A percentile compares a stretch with the other conserved stretches of the same genome.
Evolutionary conservation across 129 eudicot species (phyloP).

Genomic region (Flaveria trinervia): DNA sequence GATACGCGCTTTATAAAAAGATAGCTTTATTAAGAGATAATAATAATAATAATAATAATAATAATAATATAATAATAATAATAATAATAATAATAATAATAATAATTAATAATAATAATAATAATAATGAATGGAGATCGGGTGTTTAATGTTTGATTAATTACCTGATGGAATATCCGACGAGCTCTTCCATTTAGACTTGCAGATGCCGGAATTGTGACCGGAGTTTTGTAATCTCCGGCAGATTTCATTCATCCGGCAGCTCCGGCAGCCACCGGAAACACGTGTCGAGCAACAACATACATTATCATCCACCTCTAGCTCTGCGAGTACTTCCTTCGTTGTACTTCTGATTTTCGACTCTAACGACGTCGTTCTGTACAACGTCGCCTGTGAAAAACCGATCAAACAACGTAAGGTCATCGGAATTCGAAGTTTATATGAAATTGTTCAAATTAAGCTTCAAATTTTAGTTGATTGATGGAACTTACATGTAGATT

Average conservation of each 20-base stretch:
- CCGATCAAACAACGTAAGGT: background rate
- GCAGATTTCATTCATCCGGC: constrained; percentile 61
- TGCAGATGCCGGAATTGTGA: constrained; percentile 72
- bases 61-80: too few species aligned
- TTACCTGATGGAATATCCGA: constrained; percentile 75
- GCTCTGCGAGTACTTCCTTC: constrained; percentile 58
- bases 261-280: constrained; percentile 60
- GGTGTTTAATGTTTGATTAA: background rate
- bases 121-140: background rate
- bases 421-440: background rate
- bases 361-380: constrained; percentile 69
- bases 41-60: too few species aligned
- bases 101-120: too few species aligned
- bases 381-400: constrained; percentile 58
- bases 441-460: too few species aligned
- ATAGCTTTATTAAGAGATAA: too few species aligned
- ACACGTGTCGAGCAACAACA: constrained; percentile 58
- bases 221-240: constrained; percentile 58
- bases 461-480: too few species aligned
- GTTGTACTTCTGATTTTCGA: constrained; percentile 58
- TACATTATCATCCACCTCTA: constrained; percentile 33
- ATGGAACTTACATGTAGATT: constrained; percentile 55
- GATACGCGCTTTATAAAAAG: too few species aligned
- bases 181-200: constrained; percentile 81
- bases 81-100: too few species aligned